Conservation (phyloP, 495 filamentous ascomycete species). For the Hypomontagnella monticulosa region DNA sequence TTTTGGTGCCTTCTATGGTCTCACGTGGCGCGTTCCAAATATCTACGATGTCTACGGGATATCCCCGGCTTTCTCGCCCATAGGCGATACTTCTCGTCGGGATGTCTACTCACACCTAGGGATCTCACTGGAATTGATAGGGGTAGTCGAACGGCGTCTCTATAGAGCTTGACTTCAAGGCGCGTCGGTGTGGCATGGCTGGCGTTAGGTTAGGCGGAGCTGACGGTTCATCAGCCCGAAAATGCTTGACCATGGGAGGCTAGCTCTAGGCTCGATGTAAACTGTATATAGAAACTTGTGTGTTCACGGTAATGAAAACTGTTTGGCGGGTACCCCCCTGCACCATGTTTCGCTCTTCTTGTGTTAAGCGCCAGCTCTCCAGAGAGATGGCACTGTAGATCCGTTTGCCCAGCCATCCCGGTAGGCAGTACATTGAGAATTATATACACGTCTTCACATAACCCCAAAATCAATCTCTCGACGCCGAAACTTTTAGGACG, state of each 20-base stretch:
- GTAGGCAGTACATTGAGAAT: too few species aligned
- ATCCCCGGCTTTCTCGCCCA: conserved; percentile 3
- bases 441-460: too few species aligned
- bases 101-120: conserved; percentile 7
- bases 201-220: conserved; percentile 45
- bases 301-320: conserved; percentile 35
- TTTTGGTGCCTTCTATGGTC: neutral
- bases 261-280: conserved; percentile 31
- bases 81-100: neutral
- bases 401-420: too few species aligned
- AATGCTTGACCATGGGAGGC: conserved; percentile 25
- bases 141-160: conserved; percentile 19
- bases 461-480: too few species aligned
- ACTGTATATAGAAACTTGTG: conserved; percentile 37
- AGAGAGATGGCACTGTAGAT: too few species aligned
- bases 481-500: too few species aligned
- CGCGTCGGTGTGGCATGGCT: conserved; percentile 42
- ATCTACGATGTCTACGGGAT: conserved; percentile 8
- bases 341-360: neutral
- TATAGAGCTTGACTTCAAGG: conserved; percentile 41
- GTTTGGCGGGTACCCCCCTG: neutral
- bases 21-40: neutral
- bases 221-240: conserved; percentile 29
- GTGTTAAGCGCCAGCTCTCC: too few species aligned
- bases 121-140: neutral